Evolutionary conservation across 2,329 filamentous ascomycete species (phyloP).

Genomic region (Apiospora arundinis): DNA sequence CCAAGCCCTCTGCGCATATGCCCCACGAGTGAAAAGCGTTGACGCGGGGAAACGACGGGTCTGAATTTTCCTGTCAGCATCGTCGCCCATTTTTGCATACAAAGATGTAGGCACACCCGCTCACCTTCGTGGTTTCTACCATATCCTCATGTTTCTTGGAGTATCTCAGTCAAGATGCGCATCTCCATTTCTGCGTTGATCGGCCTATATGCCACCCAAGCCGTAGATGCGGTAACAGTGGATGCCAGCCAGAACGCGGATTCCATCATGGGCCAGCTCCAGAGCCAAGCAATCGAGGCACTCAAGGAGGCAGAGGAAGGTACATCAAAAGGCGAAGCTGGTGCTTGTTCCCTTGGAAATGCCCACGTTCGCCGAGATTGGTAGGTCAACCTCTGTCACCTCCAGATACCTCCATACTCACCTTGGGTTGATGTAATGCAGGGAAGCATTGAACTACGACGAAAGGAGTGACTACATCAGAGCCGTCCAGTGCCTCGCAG

Average conservation of each 20-base stretch:
- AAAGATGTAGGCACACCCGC: too few species aligned
- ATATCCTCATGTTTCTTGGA: too few species aligned
- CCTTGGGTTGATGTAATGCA: conserved; percentile 12
- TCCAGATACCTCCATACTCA: not conserved
- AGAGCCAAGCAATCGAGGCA: not conserved
- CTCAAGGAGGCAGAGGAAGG: not conserved
- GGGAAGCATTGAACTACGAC: conserved; percentile 36
- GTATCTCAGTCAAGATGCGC: not conserved
- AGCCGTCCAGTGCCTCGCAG: conserved; percentile 5
- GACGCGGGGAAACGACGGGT: too few species aligned
- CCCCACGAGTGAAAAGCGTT: too few species aligned
- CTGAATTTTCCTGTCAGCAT: too few species aligned
- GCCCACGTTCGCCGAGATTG: not conserved
- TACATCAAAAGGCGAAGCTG: not conserved
- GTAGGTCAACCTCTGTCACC: not conserved
- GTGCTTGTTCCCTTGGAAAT: not conserved
- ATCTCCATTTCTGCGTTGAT: not conserved
- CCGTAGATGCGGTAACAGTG: too few species aligned
- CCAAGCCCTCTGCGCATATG: too few species aligned
- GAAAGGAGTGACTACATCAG: conserved; percentile 21
- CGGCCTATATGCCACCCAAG: not conserved
- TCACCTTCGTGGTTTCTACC: too few species aligned
- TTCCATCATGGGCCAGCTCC: not conserved
- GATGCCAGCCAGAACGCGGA: not conserved
- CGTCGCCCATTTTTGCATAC: too few species aligned